Evolutionary conservation across 2,329 filamentous ascomycete species (phyloP), one percentile per base, ranked within the genome.

Genomic region (Xenoacremonium recifei): DNA sequence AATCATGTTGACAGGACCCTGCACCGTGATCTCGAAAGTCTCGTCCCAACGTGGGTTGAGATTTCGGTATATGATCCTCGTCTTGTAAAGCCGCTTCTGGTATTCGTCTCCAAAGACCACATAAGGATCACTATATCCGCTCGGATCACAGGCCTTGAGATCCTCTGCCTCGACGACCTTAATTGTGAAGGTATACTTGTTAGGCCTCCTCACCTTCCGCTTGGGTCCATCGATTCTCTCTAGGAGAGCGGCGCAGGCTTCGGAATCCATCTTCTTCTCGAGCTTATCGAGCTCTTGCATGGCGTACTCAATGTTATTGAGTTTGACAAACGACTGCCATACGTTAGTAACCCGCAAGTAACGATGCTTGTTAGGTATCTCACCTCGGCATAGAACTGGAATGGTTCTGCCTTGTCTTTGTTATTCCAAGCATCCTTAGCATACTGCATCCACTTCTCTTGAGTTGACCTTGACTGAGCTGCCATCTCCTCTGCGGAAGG

Each of bases 101-200:
- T 96, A 97, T 65, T 99, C 93, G 59, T 99, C 93, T 35, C 92
- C 89, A 49, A 99, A 81, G 13, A 99, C 92, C 21, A 99, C 90
- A 59, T 99, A 99, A 1, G 93, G 93, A 67, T 99, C 93, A 62
- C 92, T 97, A 51, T 86, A 82, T 25, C 93, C 93, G 57, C 88
- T 95, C 54, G 95, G 84, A 65, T 99, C 93, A 62, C 93, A 97
- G n/a, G 93, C 89, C 67, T 97, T 97, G 55, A 99, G 75, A 58
- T 99, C 93, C 67, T 99, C 93, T 7, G 89, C 93, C 67, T 99
- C 93, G 19, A 99, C 91, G 45, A 99, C 91, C 70, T 99, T 99
- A 68, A 99, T 91, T 1, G 93, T 97, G 67, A 99, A 99, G 41
- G 96, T 91, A 62, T 95, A 97, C 62, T 95, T 96, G 49, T 82